phyloP scores from a whole-genome alignment of 2,329 filamentous ascomycete genomes.

The Alternaria longipes region DNA sequence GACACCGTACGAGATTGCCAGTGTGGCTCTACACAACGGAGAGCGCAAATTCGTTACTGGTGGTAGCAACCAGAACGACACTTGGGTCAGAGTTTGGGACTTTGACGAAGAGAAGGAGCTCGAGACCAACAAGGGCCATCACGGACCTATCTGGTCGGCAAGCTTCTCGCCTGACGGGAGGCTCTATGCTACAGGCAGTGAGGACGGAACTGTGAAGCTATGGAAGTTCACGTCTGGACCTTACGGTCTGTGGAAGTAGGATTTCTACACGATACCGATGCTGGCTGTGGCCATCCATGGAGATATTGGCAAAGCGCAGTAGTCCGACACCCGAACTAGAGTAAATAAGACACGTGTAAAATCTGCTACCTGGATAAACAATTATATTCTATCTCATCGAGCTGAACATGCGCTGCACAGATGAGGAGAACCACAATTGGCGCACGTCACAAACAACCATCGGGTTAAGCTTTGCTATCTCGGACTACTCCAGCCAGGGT shows the following conservation, averaged over 20 bases:
- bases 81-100: conserved; percentile 95
- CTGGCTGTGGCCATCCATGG: background rate
- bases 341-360: conserved; percentile 9
- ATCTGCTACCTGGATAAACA: background rate
- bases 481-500: conserved; percentile 18
- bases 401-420: background rate
- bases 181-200: conserved; percentile 93
- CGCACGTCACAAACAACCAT: background rate
- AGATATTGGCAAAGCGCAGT: background rate
- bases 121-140: conserved; percentile 95
- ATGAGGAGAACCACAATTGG: background rate
- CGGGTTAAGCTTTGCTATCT: background rate
- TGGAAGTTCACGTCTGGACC: conserved; percentile 74
- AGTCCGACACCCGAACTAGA: background rate
- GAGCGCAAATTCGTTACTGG: conserved; percentile 88
- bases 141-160: conserved; percentile 96
- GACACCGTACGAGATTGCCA: conserved; percentile 86
- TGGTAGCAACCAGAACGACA: conserved; percentile 78
- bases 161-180: conserved; percentile 95
- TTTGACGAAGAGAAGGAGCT: conserved; percentile 85
- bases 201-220: conserved; percentile 97
- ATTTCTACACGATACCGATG: background rate
- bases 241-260: conserved; percentile 71
- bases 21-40: conserved; percentile 84
- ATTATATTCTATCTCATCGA: background rate